A percentile compares a stretch with the other conserved stretches of the same genome.
Conservation (phyloP, 805 yeast genomes). For the Yamadazyma nakazawae region DNA sequence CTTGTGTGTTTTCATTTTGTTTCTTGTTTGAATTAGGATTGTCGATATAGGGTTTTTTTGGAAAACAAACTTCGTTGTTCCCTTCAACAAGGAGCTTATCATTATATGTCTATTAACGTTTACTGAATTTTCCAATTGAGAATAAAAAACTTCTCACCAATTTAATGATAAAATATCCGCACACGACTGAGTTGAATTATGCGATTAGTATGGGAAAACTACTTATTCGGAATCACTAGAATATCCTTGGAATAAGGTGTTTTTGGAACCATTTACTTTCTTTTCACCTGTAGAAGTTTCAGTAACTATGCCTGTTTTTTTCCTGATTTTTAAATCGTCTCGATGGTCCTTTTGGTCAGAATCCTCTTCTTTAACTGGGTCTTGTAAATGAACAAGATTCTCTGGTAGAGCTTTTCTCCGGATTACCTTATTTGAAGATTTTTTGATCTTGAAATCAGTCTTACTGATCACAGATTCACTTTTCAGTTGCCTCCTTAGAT, state of each 20-base stretch:
- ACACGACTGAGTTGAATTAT: slow-evolving; percentile 4
- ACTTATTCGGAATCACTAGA: slow-evolving; percentile 9
- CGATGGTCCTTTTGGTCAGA: neutral
- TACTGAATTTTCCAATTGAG: slow-evolving; percentile 1
- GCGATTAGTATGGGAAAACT: neutral
- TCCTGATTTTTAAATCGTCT: neutral
- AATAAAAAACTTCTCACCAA: neutral
- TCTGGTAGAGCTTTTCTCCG: neutral
- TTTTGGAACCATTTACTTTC: neutral
- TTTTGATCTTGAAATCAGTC: neutral
- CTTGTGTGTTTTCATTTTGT: slow-evolving; percentile 72
- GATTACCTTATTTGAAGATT: neutral
- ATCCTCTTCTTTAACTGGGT: neutral
- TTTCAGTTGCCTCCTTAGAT: slow-evolving; percentile 2
- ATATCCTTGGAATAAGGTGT: slow-evolving; percentile 2
- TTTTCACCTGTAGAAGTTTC: neutral
- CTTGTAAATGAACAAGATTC: neutral
- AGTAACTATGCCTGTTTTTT: neutral
- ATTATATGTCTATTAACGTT: neutral
- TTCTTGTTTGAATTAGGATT: slow-evolving; percentile 36
- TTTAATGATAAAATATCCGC: neutral
- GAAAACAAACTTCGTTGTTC: slow-evolving; percentile 7
- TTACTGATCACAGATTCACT: neutral
- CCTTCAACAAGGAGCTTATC: slow-evolving; percentile 5
- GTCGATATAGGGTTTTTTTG: slow-evolving; percentile 7